A percentile compares a stretch with the other conserved stretches of the same genome.
Conservation (phyloP, 371 early-diverging fungal genomes). For the Cokeromyces recurvatus region DNA sequence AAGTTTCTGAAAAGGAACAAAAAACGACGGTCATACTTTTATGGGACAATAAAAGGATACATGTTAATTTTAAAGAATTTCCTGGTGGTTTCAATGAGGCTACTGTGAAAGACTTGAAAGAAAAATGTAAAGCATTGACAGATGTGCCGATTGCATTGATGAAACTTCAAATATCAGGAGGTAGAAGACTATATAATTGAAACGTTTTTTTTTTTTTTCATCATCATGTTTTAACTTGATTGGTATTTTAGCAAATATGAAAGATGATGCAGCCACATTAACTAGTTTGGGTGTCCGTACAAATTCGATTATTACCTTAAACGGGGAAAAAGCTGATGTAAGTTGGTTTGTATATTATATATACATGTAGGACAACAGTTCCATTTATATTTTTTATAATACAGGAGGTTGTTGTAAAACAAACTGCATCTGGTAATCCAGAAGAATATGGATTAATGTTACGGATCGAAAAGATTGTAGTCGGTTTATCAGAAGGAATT, state of each 20-base stretch:
- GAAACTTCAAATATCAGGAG: conserved; percentile 41
- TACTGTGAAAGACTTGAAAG: conserved; percentile 34
- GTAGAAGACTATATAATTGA: conserved; percentile 12
- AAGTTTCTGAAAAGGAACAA: conserved; percentile 30
- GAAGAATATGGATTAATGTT: conserved; percentile 42
- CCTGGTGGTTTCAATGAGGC: conserved; percentile 29
- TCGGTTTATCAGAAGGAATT: conserved; percentile 12
- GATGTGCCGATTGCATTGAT: conserved; percentile 44
- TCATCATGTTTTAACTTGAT: neutral
- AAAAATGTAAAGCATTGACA: conserved; percentile 36
- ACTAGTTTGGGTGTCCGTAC: conserved; percentile 50
- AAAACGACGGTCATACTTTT: conserved; percentile 24
- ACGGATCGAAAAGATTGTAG: conserved; percentile 26
- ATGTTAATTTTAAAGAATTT: conserved; percentile 34
- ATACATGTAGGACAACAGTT: neutral
- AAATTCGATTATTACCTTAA: conserved; percentile 41
- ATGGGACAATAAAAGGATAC: conserved; percentile 31
- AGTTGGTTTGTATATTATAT: conserved; percentile 1
- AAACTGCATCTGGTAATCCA: conserved; percentile 50
- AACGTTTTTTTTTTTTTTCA: neutral
- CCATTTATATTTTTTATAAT: too few relatives aligned
- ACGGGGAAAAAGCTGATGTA: conserved; percentile 56
- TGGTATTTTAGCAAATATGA: conserved; percentile 44
- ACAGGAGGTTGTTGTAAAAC: conserved; percentile 42
- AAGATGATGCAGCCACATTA: conserved; percentile 58